Percentiles rank a stretch among this genome's conserved stretches.
Evolutionary conservation across 176 grass and related monocot genomes (phyloP).

Genomic region (Oryza rufipogon): DNA sequence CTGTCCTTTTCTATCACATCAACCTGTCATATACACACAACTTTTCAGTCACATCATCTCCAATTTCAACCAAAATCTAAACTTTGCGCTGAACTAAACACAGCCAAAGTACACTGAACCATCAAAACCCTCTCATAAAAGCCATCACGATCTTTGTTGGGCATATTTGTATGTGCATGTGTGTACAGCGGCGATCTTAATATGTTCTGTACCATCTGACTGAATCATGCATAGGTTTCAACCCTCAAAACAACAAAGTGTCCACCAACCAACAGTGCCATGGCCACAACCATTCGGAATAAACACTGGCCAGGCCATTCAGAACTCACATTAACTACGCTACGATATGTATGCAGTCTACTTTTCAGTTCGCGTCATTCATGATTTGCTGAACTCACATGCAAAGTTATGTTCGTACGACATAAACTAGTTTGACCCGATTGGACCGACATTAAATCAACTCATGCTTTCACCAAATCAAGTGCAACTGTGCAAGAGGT

Average conservation of each 20-base stretch:
- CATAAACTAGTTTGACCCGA: not conserved
- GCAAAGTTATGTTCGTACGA: not conserved
- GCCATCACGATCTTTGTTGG: not conserved
- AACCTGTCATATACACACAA: too few relatives aligned
- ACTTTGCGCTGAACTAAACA: too few relatives aligned
- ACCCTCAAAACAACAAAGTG: conserved; percentile 24
- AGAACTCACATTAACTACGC: conserved; percentile 9
- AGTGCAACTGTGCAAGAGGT: not conserved
- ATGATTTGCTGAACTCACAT: not conserved
- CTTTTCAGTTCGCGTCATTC: not conserved
- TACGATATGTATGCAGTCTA: not conserved
- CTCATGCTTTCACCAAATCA: not conserved
- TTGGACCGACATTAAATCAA: not conserved
- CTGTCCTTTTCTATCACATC: too few relatives aligned
- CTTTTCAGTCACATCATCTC: too few relatives aligned
- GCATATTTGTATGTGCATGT: conserved; percentile 18
- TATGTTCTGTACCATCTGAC: not conserved
- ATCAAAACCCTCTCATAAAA: not conserved
- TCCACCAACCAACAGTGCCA: conserved; percentile 15
- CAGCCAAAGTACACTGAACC: not conserved
- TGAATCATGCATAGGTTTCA: not conserved
- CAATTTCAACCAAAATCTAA: too few relatives aligned
- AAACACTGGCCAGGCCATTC: conserved; percentile 2
- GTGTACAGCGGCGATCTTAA: not conserved
- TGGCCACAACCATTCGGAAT: conserved; percentile 6